Conservation (phyloP, 2,329 filamentous ascomycete genomes). For the Colletotrichum tabaci region DNA sequence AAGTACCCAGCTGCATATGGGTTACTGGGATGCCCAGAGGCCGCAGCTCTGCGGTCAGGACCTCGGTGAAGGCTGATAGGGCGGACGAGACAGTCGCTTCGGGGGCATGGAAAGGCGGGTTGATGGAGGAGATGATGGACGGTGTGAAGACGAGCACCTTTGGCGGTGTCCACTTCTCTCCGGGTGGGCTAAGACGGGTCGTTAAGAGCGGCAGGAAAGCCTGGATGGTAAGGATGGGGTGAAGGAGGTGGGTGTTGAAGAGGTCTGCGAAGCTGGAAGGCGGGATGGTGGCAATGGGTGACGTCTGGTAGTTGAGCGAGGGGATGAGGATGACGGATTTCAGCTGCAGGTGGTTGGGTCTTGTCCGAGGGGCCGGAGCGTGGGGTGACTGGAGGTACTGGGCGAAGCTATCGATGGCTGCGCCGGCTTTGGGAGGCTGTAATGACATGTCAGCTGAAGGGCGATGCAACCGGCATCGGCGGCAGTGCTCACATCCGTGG, state of each 20-base stretch:
- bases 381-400: constrained; percentile 81
- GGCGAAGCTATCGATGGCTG: constrained; percentile 80
- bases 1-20: constrained; percentile 91
- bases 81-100: constrained; percentile 90
- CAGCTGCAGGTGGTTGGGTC: constrained; percentile 81
- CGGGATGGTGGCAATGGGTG: constrained; percentile 87
- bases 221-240: constrained; percentile 90
- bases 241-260: constrained; percentile 91
- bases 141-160: constrained; percentile 85
- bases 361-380: constrained; percentile 81
- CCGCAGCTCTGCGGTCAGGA: constrained; percentile 83
- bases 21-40: constrained; percentile 84
- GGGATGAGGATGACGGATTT: constrained; percentile 88
- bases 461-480: background rate
- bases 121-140: constrained; percentile 84
- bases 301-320: constrained; percentile 83
- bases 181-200: constrained; percentile 68
- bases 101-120: constrained; percentile 85
- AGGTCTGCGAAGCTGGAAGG: constrained; percentile 89
- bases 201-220: constrained; percentile 87
- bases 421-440: constrained; percentile 77
- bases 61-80: constrained; percentile 87
- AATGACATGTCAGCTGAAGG: constrained; percentile 22
- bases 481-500: constrained; percentile 76
- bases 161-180: constrained; percentile 68